Percentiles rank a stretch among this genome's conserved stretches.
phyloP scores from a whole-genome alignment of 345 rosid genomes.

The Ricinus communis region DNA sequence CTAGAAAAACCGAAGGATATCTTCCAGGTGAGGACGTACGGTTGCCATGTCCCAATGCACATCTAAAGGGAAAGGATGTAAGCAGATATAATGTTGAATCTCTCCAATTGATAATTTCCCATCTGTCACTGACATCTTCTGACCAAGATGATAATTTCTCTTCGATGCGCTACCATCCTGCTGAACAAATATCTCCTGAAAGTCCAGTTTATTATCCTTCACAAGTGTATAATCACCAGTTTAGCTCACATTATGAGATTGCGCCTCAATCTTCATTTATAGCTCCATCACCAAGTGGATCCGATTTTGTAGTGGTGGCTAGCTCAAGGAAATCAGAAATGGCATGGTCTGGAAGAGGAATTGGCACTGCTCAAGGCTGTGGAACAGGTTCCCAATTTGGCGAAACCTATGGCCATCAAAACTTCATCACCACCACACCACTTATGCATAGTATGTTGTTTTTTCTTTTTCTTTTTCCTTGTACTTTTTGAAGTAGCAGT shows the following conservation, averaged over 20 bases:
- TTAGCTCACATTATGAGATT: conserved; percentile 8
- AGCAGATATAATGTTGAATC: background rate
- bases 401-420: background rate
- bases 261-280: conserved; percentile 1
- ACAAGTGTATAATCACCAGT: background rate
- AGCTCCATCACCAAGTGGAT: background rate
- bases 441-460: conserved; percentile 10
- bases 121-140: conserved; percentile 1
- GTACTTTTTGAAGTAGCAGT: background rate
- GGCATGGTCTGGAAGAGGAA: conserved; percentile 16
- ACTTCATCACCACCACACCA: background rate
- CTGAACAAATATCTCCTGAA: conserved; percentile 10
- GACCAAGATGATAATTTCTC: background rate
- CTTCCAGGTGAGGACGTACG: background rate
- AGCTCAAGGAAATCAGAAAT: background rate
- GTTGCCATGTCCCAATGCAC: background rate
- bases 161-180: conserved; percentile 3
- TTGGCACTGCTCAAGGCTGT: background rate
- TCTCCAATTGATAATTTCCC: conserved; percentile 4
- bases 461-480: background rate
- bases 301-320: background rate
- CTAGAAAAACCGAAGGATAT: conserved; percentile 6
- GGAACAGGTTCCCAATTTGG: conserved; percentile 6
- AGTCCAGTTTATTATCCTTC: background rate
- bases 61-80: conserved; percentile 3